Conservation (phyloP, 176 grass and related monocot genomes). For the Triticum dicoccoides region DNA sequence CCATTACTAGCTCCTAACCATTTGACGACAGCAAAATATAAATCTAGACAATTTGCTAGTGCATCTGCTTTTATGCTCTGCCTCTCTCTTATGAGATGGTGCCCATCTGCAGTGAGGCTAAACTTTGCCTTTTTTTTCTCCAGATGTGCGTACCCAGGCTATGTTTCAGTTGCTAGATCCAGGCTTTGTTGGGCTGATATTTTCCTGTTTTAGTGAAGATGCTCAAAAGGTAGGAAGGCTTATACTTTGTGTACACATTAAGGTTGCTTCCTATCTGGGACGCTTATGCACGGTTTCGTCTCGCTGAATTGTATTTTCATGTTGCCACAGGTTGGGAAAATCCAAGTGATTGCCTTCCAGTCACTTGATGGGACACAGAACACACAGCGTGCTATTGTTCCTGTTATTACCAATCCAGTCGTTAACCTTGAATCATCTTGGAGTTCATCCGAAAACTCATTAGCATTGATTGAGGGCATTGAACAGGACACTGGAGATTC, state of each 20-base stretch:
- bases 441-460: constrained; percentile 45
- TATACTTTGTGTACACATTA: neutral
- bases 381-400: constrained; percentile 35
- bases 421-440: constrained; percentile 61
- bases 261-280: neutral
- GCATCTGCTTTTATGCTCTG: constrained; percentile 18
- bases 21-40: neutral
- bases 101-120: neutral
- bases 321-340: constrained; percentile 65
- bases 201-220: constrained; percentile 95
- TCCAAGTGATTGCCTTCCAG: constrained; percentile 97
- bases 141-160: constrained; percentile 95
- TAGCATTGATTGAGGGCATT: constrained; percentile 31
- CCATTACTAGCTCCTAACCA: neutral
- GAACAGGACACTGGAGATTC: constrained; percentile 82
- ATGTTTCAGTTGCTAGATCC: constrained; percentile 89
- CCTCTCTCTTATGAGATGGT: neutral
- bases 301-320: constrained; percentile 22
- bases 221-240: constrained; percentile 62
- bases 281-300: neutral
- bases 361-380: constrained; percentile 61
- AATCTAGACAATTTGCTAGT: neutral
- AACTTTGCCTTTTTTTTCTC: constrained; percentile 30
- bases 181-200: constrained; percentile 89
- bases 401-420: constrained; percentile 39